Evolutionary conservation across 2,329 filamentous ascomycete genomes (phyloP).

Genomic region (Xylariaceae sp.): DNA sequence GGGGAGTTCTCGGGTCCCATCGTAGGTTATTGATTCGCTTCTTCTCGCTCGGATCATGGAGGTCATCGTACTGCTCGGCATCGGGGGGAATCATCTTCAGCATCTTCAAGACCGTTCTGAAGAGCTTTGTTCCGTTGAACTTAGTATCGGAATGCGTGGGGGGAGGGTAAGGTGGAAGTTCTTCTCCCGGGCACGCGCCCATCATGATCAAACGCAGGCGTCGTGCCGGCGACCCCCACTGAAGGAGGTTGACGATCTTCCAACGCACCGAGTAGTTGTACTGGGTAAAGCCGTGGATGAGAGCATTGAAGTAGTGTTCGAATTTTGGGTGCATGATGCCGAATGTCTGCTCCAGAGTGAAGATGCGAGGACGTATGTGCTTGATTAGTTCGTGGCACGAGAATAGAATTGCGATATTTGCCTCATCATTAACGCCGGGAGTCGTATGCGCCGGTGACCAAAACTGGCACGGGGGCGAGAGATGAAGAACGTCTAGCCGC

Average conservation of each 20-base stretch:
- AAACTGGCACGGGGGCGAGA: conserved; percentile 77
- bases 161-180: conserved; percentile 65
- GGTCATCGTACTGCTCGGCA: conserved; percentile 31
- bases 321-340: conserved; percentile 63
- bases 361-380: conserved; percentile 64
- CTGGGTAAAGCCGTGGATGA: conserved; percentile 67
- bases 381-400: conserved; percentile 58
- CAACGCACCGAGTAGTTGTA: conserved; percentile 72
- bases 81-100: conserved; percentile 40
- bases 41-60: conserved; percentile 44
- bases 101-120: conserved; percentile 49
- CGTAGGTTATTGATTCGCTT: conserved; percentile 36
- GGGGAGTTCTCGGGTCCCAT: conserved; percentile 50
- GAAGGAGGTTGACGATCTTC: conserved; percentile 58
- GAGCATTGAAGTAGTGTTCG: conserved; percentile 55
- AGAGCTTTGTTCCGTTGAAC: conserved; percentile 39
- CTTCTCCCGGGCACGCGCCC: conserved; percentile 68
- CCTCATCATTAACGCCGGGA: conserved; percentile 61
- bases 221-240: conserved; percentile 55
- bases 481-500: conserved; percentile 69
- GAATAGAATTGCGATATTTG: conserved; percentile 65
- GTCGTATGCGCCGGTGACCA: conserved; percentile 74
- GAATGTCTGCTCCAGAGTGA: conserved; percentile 79
- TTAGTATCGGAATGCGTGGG: conserved; percentile 56
- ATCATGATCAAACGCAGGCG: conserved; percentile 59